Evolutionary conservation across 306 rosid genomes (phyloP).

Genomic region (Fragaria nilgerrensis): DNA sequence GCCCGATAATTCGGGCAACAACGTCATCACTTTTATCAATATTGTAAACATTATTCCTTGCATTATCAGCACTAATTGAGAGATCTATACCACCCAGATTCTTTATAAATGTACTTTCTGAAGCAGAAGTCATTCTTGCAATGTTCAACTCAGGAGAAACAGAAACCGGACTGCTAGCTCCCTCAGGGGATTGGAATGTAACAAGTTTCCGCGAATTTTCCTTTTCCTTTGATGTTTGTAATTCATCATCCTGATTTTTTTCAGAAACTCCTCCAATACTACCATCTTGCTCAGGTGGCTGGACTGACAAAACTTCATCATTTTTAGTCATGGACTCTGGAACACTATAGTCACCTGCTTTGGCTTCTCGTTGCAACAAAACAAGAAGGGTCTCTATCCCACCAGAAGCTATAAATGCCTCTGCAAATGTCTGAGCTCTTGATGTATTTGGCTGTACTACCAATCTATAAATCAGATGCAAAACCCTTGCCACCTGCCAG

Average conservation of each 20-base stretch:
- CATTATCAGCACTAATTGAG: conserved; percentile 89
- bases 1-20: conserved; percentile 77
- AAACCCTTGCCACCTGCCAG: conserved; percentile 81
- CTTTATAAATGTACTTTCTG: conserved; percentile 52
- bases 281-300: conserved; percentile 38
- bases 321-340: conserved; percentile 36
- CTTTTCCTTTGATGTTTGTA: conserved; percentile 37
- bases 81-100: conserved; percentile 93
- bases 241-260: conserved; percentile 40
- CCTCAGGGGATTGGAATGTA: conserved; percentile 46
- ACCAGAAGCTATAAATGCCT: conserved; percentile 83
- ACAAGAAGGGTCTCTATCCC: conserved; percentile 95
- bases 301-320: conserved; percentile 31
- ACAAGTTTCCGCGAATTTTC: conserved; percentile 46
- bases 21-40: conserved; percentile 83
- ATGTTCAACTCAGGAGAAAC: conserved; percentile 41
- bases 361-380: conserved; percentile 86
- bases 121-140: conserved; percentile 49
- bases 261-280: conserved; percentile 36
- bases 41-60: conserved; percentile 93
- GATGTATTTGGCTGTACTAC: conserved; percentile 84
- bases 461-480: conserved; percentile 89
- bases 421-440: conserved; percentile 81
- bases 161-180: conserved; percentile 35
- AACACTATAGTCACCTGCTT: conserved; percentile 64